Base-by-base conservation (phyloP, 2,329 filamentous ascomycete species). In the Colletotrichum tanaceti region DNA sequence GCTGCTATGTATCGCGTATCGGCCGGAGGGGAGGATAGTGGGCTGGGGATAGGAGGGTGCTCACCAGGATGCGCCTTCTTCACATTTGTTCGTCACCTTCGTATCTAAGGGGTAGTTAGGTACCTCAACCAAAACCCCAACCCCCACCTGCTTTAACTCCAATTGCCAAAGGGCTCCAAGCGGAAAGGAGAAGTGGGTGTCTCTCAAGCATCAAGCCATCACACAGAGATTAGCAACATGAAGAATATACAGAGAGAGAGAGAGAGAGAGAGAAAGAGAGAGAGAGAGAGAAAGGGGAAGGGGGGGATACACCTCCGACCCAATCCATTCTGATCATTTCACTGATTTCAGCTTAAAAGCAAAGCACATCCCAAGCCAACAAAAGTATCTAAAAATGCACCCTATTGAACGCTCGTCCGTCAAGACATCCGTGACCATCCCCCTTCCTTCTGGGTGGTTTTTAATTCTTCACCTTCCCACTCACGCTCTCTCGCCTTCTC, bases 381-480 rank as follows among this genome's bases (percentile, higher is more conserved):
- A 20, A 53, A 32, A 5, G n/a, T 54, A 52, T 68, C 63, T 54
- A 43, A 63, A 50, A 58, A 67, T 47, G 46, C 44, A 44, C 24
- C 63, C 62, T 55, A 67, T 70, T 44, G 67, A 57, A 63, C 57
- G 50, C 58, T 63, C 47, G 57, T 54, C 46, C 53, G 46, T 41
- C 50, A 62, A 70, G 63, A 70, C 67, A 67, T 63, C 63, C 41
- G 52, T 53, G 44, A 58, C 43, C 52, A 32, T 2, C 44, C 9
- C 39, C 62, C 5, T 13, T 28, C 7, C 28, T n/a, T n/a, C 58
- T 58, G 47, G 28, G 44, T 47, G 50, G 47, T 53, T 70, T 64
- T 66, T 70, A 68, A 65, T 68, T 65, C 65, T 68, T 60, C 54
- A 50, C 35, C 54, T 68, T 65, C 50, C 65, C 61, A 68, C 62